These are phyloP conservation scores for Chaetomium olivaceum DNA, from an alignment of 2,329 filamentous ascomycete species.

Conservation along the genomic window DNA sequence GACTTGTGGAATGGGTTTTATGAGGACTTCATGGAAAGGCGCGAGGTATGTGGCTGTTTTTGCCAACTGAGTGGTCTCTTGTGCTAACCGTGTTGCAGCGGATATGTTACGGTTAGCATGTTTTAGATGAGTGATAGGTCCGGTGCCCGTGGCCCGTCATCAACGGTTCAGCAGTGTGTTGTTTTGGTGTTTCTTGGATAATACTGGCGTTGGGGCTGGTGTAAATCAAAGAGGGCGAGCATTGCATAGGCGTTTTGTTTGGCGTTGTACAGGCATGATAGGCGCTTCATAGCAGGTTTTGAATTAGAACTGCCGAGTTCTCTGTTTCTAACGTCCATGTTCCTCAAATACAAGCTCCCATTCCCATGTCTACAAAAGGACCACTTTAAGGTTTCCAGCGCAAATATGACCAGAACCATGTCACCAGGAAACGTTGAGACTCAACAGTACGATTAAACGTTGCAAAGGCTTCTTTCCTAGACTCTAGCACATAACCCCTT, in stretches of 20 bases:
- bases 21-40: not conserved
- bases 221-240: not conserved
- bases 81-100: not conserved
- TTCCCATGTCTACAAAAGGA: too few relatives aligned
- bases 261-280: not conserved
- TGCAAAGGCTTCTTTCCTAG: not conserved
- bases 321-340: too few relatives aligned
- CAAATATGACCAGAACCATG: too few relatives aligned
- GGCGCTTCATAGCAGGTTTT: not conserved
- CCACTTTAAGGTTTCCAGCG: too few relatives aligned
- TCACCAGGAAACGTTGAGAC: too few relatives aligned
- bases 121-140: not conserved
- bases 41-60: not conserved
- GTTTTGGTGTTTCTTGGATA: not conserved
- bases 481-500: not conserved
- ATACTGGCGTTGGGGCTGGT: not conserved
- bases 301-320: too few relatives aligned
- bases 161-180: not conserved
- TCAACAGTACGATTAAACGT: too few relatives aligned
- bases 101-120: not conserved
- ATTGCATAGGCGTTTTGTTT: not conserved
- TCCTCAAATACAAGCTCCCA: too few relatives aligned
- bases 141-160: not conserved
- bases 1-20: not conserved
- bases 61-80: not conserved